Conservation (phyloP, 1,139 yeast genomes). For the Hyphopichia buzzinii region DNA sequence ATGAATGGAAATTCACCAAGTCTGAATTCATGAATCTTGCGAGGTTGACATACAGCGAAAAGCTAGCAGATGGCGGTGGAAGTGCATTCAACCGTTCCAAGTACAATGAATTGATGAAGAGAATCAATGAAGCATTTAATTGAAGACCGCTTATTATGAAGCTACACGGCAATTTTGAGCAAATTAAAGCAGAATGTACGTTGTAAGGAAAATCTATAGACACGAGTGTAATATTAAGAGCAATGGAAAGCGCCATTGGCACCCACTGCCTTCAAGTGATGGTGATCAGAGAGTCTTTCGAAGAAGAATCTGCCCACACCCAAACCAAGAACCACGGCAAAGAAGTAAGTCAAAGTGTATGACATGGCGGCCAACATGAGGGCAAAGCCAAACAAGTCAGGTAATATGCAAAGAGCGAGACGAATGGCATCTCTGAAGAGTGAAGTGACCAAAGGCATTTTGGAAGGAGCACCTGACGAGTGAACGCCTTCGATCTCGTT, state of each 20-base stretch:
- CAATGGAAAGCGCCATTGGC: conserved; percentile 7
- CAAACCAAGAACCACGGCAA: conserved; percentile 68
- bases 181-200: no score
- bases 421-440: conserved; percentile 55
- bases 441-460: conserved; percentile 18
- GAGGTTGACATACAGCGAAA: conserved; percentile 44
- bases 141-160: no score
- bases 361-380: conserved; percentile 81
- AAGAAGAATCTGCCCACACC: conserved; percentile 67
- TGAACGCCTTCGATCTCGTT: conserved; percentile 7
- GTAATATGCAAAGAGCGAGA: conserved; percentile 51
- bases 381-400: conserved; percentile 66
- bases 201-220: no score
- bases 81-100: conserved; percentile 39
- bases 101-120: conserved; percentile 35
- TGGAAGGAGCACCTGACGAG: conserved; percentile 1
- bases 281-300: conserved; percentile 46
- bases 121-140: conserved; percentile 14
- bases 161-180: no score
- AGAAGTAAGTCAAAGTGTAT: conserved; percentile 61
- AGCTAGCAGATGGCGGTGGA: conserved; percentile 41
- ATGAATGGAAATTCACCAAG: conserved; percentile 16
- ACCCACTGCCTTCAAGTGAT: conserved; percentile 13
- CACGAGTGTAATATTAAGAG: no score
- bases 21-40: conserved; percentile 35